phyloP scores from a whole-genome alignment of 2,329 filamentous ascomycete species.

The Botrytis porri region DNA sequence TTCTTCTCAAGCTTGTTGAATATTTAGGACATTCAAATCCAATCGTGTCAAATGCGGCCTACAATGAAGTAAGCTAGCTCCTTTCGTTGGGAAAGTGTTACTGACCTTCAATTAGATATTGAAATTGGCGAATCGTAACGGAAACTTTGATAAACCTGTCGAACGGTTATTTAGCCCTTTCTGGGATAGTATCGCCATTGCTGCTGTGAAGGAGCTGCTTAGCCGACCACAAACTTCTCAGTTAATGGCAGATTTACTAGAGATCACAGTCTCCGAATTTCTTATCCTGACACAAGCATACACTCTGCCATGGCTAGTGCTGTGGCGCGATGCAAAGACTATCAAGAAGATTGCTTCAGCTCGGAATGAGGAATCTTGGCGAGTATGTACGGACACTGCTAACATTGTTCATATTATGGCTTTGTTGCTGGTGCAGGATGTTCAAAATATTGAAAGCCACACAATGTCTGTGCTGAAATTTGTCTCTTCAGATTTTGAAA shows the following conservation, averaged over 20 bases:
- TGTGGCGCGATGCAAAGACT: slow-evolving; percentile 73
- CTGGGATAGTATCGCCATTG: slow-evolving; percentile 81
- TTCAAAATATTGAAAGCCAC: slow-evolving; percentile 57
- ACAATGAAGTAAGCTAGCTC: slow-evolving; percentile 64
- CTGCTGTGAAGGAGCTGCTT: slow-evolving; percentile 77
- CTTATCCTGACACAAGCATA: slow-evolving; percentile 73
- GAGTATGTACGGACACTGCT: slow-evolving; percentile 51
- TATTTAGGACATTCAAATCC: slow-evolving; percentile 82
- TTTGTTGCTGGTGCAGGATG: slow-evolving; percentile 56
- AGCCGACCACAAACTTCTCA: slow-evolving; percentile 78
- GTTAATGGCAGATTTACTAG: slow-evolving; percentile 75
- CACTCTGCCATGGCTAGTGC: slow-evolving; percentile 81
- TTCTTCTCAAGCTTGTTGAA: slow-evolving; percentile 78
- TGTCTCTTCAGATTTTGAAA: slow-evolving; percentile 68
- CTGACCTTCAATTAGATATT: slow-evolving; percentile 51
- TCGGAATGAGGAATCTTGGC: slow-evolving; percentile 61
- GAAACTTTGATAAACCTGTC: slow-evolving; percentile 60
- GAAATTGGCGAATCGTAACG: slow-evolving; percentile 64
- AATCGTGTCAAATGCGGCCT: slow-evolving; percentile 76
- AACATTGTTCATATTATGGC: slow-evolving; percentile 60
- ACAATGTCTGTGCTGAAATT: slow-evolving; percentile 66
- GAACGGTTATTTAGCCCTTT: slow-evolving; percentile 77
- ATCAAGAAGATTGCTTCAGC: slow-evolving; percentile 79
- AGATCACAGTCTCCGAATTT: slow-evolving; percentile 71
- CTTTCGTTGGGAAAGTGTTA: neutral